Base-by-base conservation (phyloP, 202 grass and related monocot species). In the Carex arenaria region DNA sequence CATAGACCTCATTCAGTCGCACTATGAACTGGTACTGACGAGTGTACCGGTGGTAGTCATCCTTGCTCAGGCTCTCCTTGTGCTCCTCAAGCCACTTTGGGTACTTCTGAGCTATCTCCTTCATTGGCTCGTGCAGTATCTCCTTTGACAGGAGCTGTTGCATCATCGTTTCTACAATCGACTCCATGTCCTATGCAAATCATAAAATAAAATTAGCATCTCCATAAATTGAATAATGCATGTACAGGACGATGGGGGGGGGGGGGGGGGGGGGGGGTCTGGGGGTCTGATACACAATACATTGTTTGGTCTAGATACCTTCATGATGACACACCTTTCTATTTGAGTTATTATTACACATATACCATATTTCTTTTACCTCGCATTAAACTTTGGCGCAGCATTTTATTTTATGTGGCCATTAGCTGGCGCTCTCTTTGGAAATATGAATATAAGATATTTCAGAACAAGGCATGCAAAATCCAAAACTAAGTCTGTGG, bases 101-200 rank as follows among this genome's bases (percentile, higher is more conserved):
- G 86, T 98, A 98, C 82, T 91, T 93, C 86, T 93, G 88, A 43
- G 89, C 96, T 76, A 98, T 98, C 77, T 98, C 96, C 83, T 92
- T 98, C 96, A 98, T 95, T 26, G 96, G 96, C 67, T 99, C 96
- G 61, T 99, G 84, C 59, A 99, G 93, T 89, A 99, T 99, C 54
- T 99, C 96, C 81, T 95, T 95, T 79, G 96, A 96, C 56, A 99
- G 77, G 86, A 99, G 96, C 65, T 99, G 96, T 53, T 96, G 93
- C 96, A 99, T 95, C 96, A 99, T 99, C 63, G 88, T 99, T 86
- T 95, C 89, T 72, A 99, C 89, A 78, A 90, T 85, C 4, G 89
- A 90, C 51, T 87, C 96, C 91, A 99, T 90, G 83, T 92, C 96
- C 96, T 99, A 78, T 63, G 76, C 22, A 92, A 32, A 42, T 54